These are phyloP conservation scores for Aspergillus glaucus DNA, from an alignment of 2,329 filamentous ascomycete genomes.

Conservation along the genomic window DNA sequence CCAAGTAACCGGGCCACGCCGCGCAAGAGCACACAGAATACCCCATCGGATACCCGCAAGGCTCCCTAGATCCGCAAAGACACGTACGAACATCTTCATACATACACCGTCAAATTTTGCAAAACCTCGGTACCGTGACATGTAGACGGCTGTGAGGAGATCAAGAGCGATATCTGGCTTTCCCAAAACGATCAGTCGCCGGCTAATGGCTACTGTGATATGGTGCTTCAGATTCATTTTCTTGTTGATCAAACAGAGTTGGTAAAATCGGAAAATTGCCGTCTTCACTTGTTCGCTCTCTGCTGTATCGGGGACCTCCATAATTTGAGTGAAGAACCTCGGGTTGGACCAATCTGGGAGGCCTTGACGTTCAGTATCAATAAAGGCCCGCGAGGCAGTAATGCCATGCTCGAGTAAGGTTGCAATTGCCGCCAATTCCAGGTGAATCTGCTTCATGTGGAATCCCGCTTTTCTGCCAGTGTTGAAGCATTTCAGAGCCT, in stretches of 20 bases:
- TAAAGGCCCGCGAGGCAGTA: slow-evolving; percentile 23
- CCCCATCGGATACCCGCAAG: slow-evolving; percentile 37
- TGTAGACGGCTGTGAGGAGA: slow-evolving; percentile 31
- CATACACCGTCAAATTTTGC: slow-evolving; percentile 30
- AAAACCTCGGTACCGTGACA: slow-evolving; percentile 28
- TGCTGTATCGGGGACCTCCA: slow-evolving; percentile 15
- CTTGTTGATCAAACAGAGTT: slow-evolving; percentile 28
- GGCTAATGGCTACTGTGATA: slow-evolving; percentile 22
- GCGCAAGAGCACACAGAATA: slow-evolving; percentile 31
- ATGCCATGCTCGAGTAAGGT: slow-evolving; percentile 28
- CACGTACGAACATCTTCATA: slow-evolving; percentile 34
- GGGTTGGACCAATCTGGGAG: slow-evolving; percentile 19
- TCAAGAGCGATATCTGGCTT: slow-evolving; percentile 25
- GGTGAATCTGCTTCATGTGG: slow-evolving; percentile 26
- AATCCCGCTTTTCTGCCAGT: slow-evolving; percentile 24
- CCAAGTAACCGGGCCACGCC: slow-evolving; percentile 22
- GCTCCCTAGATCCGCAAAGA: slow-evolving; percentile 23
- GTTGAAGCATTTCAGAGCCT: slow-evolving; percentile 25
- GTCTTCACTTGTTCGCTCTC: slow-evolving; percentile 26
- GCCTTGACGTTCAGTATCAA: slow-evolving; percentile 23
- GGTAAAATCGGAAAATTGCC: slow-evolving; percentile 35
- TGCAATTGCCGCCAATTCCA: slow-evolving; percentile 33
- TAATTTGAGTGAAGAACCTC: slow-evolving; percentile 31
- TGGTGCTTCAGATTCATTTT: slow-evolving; percentile 31
- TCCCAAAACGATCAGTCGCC: slow-evolving; percentile 20